phyloP scores from a whole-genome alignment of 805 yeast species.

The Candida methanosorbosa region DNA sequence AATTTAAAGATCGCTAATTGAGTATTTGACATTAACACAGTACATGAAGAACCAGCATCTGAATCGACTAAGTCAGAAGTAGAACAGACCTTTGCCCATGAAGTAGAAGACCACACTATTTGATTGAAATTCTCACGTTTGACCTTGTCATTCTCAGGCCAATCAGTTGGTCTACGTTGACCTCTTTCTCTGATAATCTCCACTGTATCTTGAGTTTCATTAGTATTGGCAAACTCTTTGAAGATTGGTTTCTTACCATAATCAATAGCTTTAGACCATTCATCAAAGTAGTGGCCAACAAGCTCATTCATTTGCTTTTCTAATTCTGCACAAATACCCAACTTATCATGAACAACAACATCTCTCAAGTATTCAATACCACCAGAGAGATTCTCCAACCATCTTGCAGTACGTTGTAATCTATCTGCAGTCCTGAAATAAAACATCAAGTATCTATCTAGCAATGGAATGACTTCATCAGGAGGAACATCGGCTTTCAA shows the following conservation, averaged over 20 bases:
- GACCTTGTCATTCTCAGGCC: constrained; percentile 20
- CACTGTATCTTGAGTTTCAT: constrained; percentile 19
- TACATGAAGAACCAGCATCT: constrained; percentile 24
- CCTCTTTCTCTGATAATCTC: constrained; percentile 28
- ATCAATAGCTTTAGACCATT: constrained; percentile 23
- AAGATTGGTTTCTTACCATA: constrained; percentile 17
- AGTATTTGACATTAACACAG: constrained; percentile 25
- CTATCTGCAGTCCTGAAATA: constrained; percentile 29
- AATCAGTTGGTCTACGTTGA: constrained; percentile 27
- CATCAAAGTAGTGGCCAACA: constrained; percentile 26
- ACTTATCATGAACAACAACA: constrained; percentile 25
- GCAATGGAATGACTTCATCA: constrained; percentile 26
- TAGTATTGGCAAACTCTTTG: constrained; percentile 25
- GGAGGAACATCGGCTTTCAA: constrained; percentile 25
- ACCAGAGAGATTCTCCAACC: constrained; percentile 28
- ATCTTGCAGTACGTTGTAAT: constrained; percentile 29
- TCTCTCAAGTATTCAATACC: constrained; percentile 27
- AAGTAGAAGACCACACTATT: constrained; percentile 23
- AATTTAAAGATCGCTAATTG: constrained; percentile 27
- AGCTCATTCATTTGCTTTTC: constrained; percentile 25
- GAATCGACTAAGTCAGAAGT: constrained; percentile 18
- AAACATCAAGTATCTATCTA: constrained; percentile 29
- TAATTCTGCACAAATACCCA: constrained; percentile 25
- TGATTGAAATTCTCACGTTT: constrained; percentile 18
- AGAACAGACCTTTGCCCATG: constrained; percentile 21